Percentiles rank a stretch among this genome's conserved stretches.
phyloP scores from a whole-genome alignment of 1,139 yeast genomes.

The Taphrina wiesneri region DNA sequence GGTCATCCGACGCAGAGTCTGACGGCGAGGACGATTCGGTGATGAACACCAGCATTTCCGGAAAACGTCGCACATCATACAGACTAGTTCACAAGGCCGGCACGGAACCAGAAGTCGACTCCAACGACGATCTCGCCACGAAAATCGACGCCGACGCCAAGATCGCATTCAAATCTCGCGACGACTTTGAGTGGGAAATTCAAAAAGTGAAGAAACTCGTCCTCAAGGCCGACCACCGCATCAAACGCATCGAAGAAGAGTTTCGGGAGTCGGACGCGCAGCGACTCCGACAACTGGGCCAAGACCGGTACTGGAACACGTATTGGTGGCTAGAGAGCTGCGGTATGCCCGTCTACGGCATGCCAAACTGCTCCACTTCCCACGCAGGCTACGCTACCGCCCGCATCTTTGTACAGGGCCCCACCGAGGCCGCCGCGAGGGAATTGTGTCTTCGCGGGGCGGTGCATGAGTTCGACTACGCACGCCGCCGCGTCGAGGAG shows the following conservation, averaged over 20 bases:
- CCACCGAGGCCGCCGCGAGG: constrained; percentile 62
- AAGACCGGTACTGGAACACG: constrained; percentile 77
- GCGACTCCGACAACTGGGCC: constrained; percentile 73
- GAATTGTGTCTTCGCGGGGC: constrained; percentile 44
- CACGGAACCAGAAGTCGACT: constrained; percentile 36
- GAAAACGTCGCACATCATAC: background rate
- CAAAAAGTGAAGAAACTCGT: constrained; percentile 43
- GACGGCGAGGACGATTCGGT: constrained; percentile 36
- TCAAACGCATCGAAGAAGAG: constrained; percentile 50
- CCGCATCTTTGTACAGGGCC: constrained; percentile 91
- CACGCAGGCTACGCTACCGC: constrained; percentile 78
- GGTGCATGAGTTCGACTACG: constrained; percentile 46
- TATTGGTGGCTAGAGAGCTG: constrained; percentile 95
- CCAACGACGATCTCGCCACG: constrained; percentile 39
- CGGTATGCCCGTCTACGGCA: constrained; percentile 59
- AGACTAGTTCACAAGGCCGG: background rate
- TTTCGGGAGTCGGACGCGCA: constrained; percentile 61
- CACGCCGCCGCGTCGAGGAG: constrained; percentile 68
- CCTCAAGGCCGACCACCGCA: constrained; percentile 56
- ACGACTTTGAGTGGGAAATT: constrained; percentile 27
- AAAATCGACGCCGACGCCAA: background rate
- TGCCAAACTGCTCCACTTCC: constrained; percentile 34
- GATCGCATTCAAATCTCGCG: background rate
- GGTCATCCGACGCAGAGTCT: constrained; percentile 43
- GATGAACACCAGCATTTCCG: background rate